Base-by-base conservation (phyloP, 441 rosid genomes). In the Populus hybrid region DNA sequence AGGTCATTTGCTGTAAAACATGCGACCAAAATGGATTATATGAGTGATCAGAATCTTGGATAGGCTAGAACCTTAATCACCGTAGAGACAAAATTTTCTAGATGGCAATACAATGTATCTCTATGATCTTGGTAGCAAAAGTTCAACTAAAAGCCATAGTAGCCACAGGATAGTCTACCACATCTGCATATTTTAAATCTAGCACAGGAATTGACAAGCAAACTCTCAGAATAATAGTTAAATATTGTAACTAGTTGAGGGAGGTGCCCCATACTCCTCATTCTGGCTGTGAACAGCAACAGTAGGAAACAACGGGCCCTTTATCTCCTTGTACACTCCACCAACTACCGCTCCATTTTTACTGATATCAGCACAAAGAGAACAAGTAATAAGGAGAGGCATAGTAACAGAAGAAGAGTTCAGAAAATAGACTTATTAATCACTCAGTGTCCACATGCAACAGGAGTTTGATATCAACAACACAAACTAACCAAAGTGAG, bases 201-300 rank as follows among this genome's bases (percentile, higher is more conserved):
- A 50, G 59, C 59, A 50, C 59, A 50, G 1, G 59, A 50, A 50
- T 50, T 5, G 8, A 50, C 59, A 50, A 50, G 59, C 57, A 77
- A 42, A 72, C 23, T 50, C 59, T 16, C n/a, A 50, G 59, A 50
- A 50, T 50, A 50, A 50, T 50, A 50, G n/a, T 50, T 50, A 50
- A 50, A 14, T 50, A 50, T 16, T 50, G 57, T 6, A 10, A 74
- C 71, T 6, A 16, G 4, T 23, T 64, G 24, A 59, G 24, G 70
- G 65, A 23, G 20, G 32, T 12, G 28, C 26, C 11, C 11, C 96
- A 79, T 94, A 96, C 98, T 96, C 99, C 85, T 96, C 98, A 73
- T 90, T 89, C 85, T 84, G 98, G 87, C 97, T 96, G 84, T 96
- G 97, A 85, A 96, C 97, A 81, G 95, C 90, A 86, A 93, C 81